phyloP scores from a whole-genome alignment of 2,329 filamentous ascomycete genomes.

The Dactylella cylindrospora region DNA sequence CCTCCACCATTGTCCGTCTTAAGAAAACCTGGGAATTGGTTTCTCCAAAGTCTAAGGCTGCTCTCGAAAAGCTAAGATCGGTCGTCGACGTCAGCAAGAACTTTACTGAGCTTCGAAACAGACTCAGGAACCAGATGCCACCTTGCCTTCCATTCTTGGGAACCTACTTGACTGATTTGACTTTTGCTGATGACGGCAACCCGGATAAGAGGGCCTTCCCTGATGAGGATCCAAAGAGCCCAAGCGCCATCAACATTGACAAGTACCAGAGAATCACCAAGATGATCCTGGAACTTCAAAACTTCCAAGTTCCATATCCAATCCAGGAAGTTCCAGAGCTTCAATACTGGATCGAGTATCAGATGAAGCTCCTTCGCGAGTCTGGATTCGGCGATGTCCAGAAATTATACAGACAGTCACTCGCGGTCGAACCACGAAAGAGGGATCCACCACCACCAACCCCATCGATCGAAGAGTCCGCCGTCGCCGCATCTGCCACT shows the following conservation, averaged over 20 bases:
- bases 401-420: slow-evolving; percentile 76
- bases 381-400: slow-evolving; percentile 59
- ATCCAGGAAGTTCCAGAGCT: slow-evolving; percentile 81
- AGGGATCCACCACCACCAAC: slow-evolving; percentile 48
- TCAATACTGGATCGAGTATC: slow-evolving; percentile 86
- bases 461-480: slow-evolving; percentile 46
- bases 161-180: slow-evolving; percentile 93
- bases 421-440: slow-evolving; percentile 77
- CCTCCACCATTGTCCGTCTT: slow-evolving; percentile 82
- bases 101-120: slow-evolving; percentile 79
- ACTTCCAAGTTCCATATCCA: slow-evolving; percentile 91
- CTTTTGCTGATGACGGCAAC: slow-evolving; percentile 94
- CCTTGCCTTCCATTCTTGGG: slow-evolving; percentile 94
- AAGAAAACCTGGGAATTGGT: slow-evolving; percentile 90
- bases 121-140: slow-evolving; percentile 80
- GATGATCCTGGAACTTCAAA: slow-evolving; percentile 92
- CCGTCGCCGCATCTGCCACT: slow-evolving; percentile 18
- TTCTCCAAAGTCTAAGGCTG: slow-evolving; percentile 76
- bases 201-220: slow-evolving; percentile 64
- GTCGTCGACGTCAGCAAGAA: slow-evolving; percentile 89
- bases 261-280: slow-evolving; percentile 93
- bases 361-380: slow-evolving; percentile 74
- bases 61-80: slow-evolving; percentile 75
- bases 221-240: slow-evolving; percentile 61
- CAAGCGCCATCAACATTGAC: slow-evolving; percentile 93